Evolutionary conservation across 1,284 basidiomycete genomes (phyloP), one percentile per base, ranked within the genome.

Genomic region (Microbotryomycetes sp.): DNA sequence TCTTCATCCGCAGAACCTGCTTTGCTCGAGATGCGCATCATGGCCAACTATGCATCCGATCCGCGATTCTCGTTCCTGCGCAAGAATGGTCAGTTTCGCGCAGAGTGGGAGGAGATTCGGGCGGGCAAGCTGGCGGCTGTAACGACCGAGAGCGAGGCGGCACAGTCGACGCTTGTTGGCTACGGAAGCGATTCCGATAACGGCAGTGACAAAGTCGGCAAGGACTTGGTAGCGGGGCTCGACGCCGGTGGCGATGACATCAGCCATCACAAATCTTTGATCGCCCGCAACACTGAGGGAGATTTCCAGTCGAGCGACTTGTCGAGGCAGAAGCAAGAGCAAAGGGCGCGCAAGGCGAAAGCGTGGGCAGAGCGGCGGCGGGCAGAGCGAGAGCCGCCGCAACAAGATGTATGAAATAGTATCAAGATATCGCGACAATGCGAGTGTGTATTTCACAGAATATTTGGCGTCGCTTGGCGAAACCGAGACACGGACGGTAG

Each of bases 11-110:
- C 62, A 18, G 60, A 66, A 46, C 67, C 67, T 1, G 24, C 57
- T 3, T 30, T 68, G 5, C 64, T 68, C 55, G 64, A 66, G n/a
- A 57, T 68, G 7, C 50, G 67, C 1, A 64, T 68, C 60, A 52
- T 68, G 23, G 62, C 67, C 11, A 66, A 68, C 29, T 64, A 66
- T 30, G 59, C 56, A 15, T 5, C 54, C 9, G 67, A 68, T 51
- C 27, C 55, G 13, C 49, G 56, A 1, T 68, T 68, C 21, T 56
- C 31, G 11, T 67, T 67, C 52, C 23, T 60, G 30, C 46, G 56
- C 5, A 53, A 51, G 21, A 56, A 57, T 5, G 65, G 55, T 21
- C 59, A 52, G 21, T 59, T 57, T 59, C 41, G 60, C 5, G 54
- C 47, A 0, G 29, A 52, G 16, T 66, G 66, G 66, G 66, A 60